Evolutionary conservation across 768 basidiomycete species (phyloP).

Genomic region (Pholiota conissans): DNA sequence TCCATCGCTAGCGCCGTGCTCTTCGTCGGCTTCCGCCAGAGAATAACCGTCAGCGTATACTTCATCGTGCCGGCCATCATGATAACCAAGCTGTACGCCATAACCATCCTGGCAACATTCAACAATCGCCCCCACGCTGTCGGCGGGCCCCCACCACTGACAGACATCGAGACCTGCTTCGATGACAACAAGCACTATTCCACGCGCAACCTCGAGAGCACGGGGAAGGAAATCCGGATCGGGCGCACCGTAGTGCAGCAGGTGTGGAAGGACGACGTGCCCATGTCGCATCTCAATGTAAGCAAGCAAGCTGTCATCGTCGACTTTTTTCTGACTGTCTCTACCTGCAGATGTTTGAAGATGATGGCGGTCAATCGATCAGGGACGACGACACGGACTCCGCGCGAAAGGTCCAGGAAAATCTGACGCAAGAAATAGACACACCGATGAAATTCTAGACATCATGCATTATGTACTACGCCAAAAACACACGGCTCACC

Average conservation of each 20-base stretch:
- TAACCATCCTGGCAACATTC: constrained; percentile 32
- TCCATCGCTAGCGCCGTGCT: constrained; percentile 29
- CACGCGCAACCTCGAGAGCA: constrained; percentile 12
- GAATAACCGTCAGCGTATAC: constrained; percentile 25
- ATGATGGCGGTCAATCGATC: constrained; percentile 3
- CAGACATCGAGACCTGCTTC: constrained; percentile 20
- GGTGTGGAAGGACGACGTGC: constrained; percentile 24
- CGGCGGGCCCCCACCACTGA: constrained; percentile 21
- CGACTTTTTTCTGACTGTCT: background rate
- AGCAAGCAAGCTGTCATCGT: background rate
- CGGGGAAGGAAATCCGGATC: constrained; percentile 20
- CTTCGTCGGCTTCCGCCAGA: constrained; percentile 25
- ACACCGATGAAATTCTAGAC: background rate
- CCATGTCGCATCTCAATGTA: constrained; percentile 16
- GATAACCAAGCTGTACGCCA: constrained; percentile 34
- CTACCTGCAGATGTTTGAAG: constrained; percentile 3
- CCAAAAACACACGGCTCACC: too few species aligned
- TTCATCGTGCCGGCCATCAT: constrained; percentile 33
- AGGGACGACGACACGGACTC: constrained; percentile 15
- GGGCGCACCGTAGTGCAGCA: constrained; percentile 26
- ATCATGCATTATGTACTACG: background rate
- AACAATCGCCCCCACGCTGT: constrained; percentile 29
- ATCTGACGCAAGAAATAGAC: constrained; percentile 3
- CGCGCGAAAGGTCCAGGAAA: constrained; percentile 7
- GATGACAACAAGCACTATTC: constrained; percentile 16